Percentiles rank a stretch among this genome's conserved stretches.
phyloP scores from a whole-genome alignment of 352 stramenopile species.

The Blastocystis sp. region DNA sequence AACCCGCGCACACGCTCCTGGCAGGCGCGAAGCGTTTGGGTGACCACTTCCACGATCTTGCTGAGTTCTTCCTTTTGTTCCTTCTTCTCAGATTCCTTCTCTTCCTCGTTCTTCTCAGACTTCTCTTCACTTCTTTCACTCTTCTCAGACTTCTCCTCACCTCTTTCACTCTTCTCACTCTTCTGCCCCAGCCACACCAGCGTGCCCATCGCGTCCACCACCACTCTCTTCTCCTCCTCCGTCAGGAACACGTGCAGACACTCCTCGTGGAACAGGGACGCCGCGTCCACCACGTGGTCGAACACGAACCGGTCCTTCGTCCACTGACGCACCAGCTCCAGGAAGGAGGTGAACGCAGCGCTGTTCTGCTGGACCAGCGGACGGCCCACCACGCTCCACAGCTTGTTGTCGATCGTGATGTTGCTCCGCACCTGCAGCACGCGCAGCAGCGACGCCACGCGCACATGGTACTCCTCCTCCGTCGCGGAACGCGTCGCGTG shows the following conservation, averaged over 20 bases:
- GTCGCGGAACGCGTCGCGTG: too few relatives aligned
- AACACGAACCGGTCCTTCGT: neutral
- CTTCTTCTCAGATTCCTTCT: neutral
- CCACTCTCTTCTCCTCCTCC: neutral
- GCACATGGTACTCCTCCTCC: neutral
- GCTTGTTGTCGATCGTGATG: conserved; percentile 63
- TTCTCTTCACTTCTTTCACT: too few relatives aligned
- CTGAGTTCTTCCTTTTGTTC: too few relatives aligned
- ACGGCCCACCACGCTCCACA: conserved; percentile 50
- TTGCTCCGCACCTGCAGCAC: conserved; percentile 42
- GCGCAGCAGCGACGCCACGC: neutral
- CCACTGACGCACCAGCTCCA: neutral
- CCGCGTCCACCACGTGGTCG: neutral
- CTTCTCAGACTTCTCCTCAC: neutral
- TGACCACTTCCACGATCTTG: conserved; percentile 5
- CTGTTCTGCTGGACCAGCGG: conserved; percentile 1
- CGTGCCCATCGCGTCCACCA: conserved; percentile 64
- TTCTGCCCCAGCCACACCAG: conserved; percentile 38
- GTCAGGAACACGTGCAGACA: conserved; percentile 27
- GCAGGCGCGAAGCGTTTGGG: neutral
- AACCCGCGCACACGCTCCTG: neutral
- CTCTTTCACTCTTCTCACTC: too few relatives aligned
- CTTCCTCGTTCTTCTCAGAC: neutral
- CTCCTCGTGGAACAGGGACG: neutral
- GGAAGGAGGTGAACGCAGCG: conserved; percentile 17